Base-by-base conservation (phyloP, 2,329 filamentous ascomycete genomes). In the Aspergillus ibericus region DNA sequence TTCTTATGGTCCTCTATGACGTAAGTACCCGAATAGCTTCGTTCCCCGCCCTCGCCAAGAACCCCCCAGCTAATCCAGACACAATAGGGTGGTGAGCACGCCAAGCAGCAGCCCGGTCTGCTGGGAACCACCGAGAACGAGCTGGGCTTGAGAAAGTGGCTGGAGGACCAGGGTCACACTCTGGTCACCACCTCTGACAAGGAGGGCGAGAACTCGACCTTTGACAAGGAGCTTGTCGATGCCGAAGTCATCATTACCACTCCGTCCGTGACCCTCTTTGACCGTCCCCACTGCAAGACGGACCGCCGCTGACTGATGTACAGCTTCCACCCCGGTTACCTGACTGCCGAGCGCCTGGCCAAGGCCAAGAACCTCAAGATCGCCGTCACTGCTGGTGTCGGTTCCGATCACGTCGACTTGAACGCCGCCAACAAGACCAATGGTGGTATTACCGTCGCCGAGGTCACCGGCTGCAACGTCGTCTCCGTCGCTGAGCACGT, bases 341-440 rank as follows among this genome's bases (percentile, higher is more conserved):
- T 99, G 59, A 98, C 91, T 51, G 92, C 91, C 55, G 93, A 98
- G 83, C 93, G 95, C 75, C 88, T 99, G 57, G 92, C 92, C 72
- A 96, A 95, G 83, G 95, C 95, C 68, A 98, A 98, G 90, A 98
- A 99, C 59, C 90, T 99, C 73, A 98, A 98, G 88, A 83, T 99
- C 63, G 93, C 93, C 77, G 81, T 99, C 78, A 99, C 95, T 53
- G 95, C 95, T 70, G 95, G 95, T 83, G 96, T 99, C 75, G 95
- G 95, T 68, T 98, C 93, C 53, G 95, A 99, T 82, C 95, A 99
- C 80, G 91, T 99, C 76, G 95, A 99, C 81, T 87, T 98, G 64
- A 88, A 98, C 77, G 92, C 91, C 46, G 95, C 95, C 78, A 98
- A 98, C 89, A 93, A 89, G 83, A 97, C 93, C 81, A 99, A 99